Base-by-base conservation (phyloP, 495 filamentous ascomycete genomes). In the Penicillium ucsense region DNA sequence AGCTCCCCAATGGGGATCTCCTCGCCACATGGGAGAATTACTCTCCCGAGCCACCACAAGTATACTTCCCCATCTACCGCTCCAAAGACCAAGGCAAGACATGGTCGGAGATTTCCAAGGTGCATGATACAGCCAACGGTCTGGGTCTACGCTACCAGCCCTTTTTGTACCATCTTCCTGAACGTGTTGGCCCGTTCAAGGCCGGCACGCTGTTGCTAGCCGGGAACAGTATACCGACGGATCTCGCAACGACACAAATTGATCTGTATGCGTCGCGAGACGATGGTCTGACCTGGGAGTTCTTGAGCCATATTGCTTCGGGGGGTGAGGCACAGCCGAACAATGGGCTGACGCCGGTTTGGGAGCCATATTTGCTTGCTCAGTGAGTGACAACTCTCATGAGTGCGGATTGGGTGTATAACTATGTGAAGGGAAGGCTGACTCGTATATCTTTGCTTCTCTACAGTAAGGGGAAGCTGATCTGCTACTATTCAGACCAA, bases 401-500 rank as follows among this genome's bases (percentile, higher is more conserved):
- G 20, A 20, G 20, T 20, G 20, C 20, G 1, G 20, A 20, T 20
- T 20, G 9, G 31, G 30, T n/a, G 3, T 1, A 8, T 30, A 3
- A 6, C n/a, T 41, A n/a, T 11, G 35, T 37, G 28, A 12, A 10
- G 28, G 11, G n/a, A 31, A 3, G 10, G 32, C 6, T 35, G 8
- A 6, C 43, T 49, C 31, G 54, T 41, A 43, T 29, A 20, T 20
- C 20, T 20, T 20, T 2, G 20, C 1, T 20, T 6, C 3, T 41
- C n/a, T 6, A 31, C 32, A 69, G 78, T 54, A 66, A 83, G 29
- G 65, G 73, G 40, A 67, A 79, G 47, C 60, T 86, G 20, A 71
- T 85, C 27, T 66, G 65, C 62, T 88, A 80, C 61, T 88, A 86
- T 63, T 79, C 81, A 4, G 84, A 88, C 55, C 82, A 85, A 54